Percentiles rank a stretch among this genome's conserved stretches.
phyloP scores from a whole-genome alignment of 306 rosid genomes.

The Glycine soja region DNA sequence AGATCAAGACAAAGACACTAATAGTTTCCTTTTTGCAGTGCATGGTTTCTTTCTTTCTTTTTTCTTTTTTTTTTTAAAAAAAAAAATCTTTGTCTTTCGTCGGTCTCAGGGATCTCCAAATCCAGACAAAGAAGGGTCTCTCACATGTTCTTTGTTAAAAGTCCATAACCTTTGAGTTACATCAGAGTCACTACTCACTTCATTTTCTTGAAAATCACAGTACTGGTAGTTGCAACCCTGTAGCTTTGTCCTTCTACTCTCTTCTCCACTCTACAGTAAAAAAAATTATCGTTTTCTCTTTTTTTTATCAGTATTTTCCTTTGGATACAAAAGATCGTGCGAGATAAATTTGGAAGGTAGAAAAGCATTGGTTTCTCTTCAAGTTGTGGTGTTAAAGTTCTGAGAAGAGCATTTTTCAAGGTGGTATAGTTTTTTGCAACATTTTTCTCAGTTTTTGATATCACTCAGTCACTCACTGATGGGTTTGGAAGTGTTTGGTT shows the following conservation, averaged over 20 bases:
- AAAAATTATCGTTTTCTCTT: background rate
- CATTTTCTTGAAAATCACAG: slow-evolving; percentile 21
- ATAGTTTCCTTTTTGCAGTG: slow-evolving; percentile 48
- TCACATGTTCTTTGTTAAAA: slow-evolving; percentile 53
- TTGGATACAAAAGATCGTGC: background rate
- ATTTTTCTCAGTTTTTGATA: slow-evolving; percentile 31
- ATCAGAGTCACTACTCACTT: slow-evolving; percentile 24
- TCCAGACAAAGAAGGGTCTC: slow-evolving; percentile 55
- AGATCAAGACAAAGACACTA: slow-evolving; percentile 41
- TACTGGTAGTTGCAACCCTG: slow-evolving; percentile 1
- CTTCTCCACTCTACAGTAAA: slow-evolving; percentile 4
- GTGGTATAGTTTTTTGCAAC: slow-evolving; percentile 39
- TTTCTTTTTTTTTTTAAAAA: background rate
- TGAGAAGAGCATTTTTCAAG: slow-evolving; percentile 45
- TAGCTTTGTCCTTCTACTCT: slow-evolving; percentile 24
- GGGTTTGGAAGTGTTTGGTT: slow-evolving; percentile 65
- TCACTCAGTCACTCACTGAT: slow-evolving; percentile 40
- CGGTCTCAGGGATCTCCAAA: slow-evolving; percentile 48
- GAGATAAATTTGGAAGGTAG: slow-evolving; percentile 45
- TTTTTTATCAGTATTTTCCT: background rate
- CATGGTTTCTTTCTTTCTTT: slow-evolving; percentile 45
- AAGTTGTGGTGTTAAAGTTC: slow-evolving; percentile 47
- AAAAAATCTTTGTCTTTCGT: background rate
- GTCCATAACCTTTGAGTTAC: slow-evolving; percentile 36
- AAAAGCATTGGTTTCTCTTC: slow-evolving; percentile 39